Conservation (phyloP, 192 early-diverging fungal genomes). For the Endogone sp. region DNA sequence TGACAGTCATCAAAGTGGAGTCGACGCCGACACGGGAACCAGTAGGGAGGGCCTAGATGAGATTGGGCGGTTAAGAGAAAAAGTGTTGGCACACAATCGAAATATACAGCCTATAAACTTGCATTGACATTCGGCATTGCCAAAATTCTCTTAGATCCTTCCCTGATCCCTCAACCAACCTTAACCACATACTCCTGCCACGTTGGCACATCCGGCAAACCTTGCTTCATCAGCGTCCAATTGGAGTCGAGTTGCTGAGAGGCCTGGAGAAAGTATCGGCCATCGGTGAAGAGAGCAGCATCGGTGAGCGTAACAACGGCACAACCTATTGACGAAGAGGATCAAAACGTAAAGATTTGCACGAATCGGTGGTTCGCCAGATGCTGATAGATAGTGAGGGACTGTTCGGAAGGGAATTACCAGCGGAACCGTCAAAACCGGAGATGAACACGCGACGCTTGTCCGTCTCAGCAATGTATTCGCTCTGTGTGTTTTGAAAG, state of each 20-base stretch:
- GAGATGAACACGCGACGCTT: slow-evolving; percentile 87
- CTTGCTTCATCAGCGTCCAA: slow-evolving; percentile 95
- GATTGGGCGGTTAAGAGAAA: background rate
- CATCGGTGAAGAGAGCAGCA: slow-evolving; percentile 94
- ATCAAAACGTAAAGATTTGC: background rate
- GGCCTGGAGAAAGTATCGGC: slow-evolving; percentile 97
- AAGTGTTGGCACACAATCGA: background rate
- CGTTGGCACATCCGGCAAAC: slow-evolving; percentile 80
- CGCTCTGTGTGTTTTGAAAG: slow-evolving; percentile 55
- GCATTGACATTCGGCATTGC: too few species aligned
- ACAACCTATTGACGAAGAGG: slow-evolving; percentile 51
- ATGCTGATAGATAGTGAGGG: background rate
- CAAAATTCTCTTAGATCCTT: background rate
- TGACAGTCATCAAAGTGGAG: slow-evolving; percentile 76
- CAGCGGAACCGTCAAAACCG: slow-evolving; percentile 98
- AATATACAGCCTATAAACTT: background rate
- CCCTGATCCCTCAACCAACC: slow-evolving; percentile 38
- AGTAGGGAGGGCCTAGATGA: slow-evolving; percentile 51
- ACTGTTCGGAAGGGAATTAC: slow-evolving; percentile 19
- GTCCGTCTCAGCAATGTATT: slow-evolving; percentile 91
- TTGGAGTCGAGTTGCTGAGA: slow-evolving; percentile 85
- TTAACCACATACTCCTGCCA: slow-evolving; percentile 86
- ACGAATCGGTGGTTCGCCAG: background rate
- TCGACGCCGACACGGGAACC: slow-evolving; percentile 90
- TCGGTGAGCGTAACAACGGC: slow-evolving; percentile 78